Percentiles rank a stretch among this genome's conserved stretches.
Evolutionary conservation across 495 filamentous ascomycete genomes (phyloP).

Genomic region (Chlorociboria aeruginascens): DNA sequence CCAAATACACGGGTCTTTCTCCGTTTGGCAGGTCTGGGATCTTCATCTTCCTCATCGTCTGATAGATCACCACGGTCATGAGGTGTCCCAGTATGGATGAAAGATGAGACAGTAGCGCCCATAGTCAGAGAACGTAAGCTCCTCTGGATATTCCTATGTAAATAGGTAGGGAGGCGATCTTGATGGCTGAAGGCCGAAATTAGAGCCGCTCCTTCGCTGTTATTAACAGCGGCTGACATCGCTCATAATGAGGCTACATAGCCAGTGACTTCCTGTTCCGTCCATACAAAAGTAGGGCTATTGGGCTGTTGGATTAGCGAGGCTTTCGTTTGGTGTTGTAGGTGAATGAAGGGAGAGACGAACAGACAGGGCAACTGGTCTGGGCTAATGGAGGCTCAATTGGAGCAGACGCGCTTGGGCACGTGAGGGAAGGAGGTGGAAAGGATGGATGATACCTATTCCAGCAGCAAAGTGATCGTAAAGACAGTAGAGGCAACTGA

Average conservation of each 20-base stretch:
- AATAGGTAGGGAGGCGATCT: background rate
- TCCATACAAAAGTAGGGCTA: slow-evolving; percentile 1
- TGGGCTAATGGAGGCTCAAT: too few relatives aligned
- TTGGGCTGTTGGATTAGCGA: background rate
- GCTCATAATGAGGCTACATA: slow-evolving; percentile 13
- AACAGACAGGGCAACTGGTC: background rate
- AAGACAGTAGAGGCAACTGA: too few relatives aligned
- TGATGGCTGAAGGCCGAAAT: background rate
- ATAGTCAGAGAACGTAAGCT: slow-evolving; percentile 6
- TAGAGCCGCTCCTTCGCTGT: slow-evolving; percentile 5
- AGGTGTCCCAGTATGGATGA: background rate
- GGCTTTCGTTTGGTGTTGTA: background rate
- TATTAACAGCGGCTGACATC: slow-evolving; percentile 9
- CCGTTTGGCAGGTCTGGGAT: slow-evolving; percentile 12
- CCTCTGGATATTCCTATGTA: slow-evolving; percentile 14
- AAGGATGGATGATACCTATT: too few relatives aligned
- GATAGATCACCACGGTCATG: background rate
- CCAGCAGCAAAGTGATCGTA: too few relatives aligned
- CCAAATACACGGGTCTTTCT: background rate
- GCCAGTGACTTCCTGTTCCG: slow-evolving; percentile 5
- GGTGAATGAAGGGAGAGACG: background rate
- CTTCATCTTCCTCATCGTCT: slow-evolving; percentile 10
- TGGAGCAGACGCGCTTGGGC: too few relatives aligned
- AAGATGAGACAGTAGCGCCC: slow-evolving; percentile 9
- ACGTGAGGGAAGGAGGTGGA: too few relatives aligned